Percentiles rank a stretch among this genome's conserved stretches.
Evolutionary conservation across 495 filamentous ascomycete species (phyloP).

Genomic region (Glarea lozoyensis): DNA sequence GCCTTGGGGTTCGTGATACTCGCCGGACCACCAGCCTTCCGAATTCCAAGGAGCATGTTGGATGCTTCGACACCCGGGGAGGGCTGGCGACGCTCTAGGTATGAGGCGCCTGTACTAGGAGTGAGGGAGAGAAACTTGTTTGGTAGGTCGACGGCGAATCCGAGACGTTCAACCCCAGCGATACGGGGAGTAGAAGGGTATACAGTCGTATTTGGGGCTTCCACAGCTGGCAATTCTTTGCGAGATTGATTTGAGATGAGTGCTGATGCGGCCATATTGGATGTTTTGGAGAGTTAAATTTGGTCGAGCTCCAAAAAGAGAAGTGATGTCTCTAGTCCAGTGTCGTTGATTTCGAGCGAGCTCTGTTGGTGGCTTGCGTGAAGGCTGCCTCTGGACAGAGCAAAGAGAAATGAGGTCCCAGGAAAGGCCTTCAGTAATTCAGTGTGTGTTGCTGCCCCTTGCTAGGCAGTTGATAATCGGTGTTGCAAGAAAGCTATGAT

Average conservation of each 20-base stretch:
- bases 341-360: no score
- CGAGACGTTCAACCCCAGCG: slow-evolving; percentile 9
- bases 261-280: neutral
- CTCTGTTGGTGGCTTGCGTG: no score
- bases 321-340: no score
- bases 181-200: slow-evolving; percentile 3
- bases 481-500: no score
- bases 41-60: neutral
- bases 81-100: slow-evolving; percentile 8
- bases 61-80: neutral
- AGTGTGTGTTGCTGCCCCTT: no score
- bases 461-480: no score
- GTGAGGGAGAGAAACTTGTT: slow-evolving; percentile 19
- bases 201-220: neutral
- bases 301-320: neutral
- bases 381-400: no score
- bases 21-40: neutral
- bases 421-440: no score
- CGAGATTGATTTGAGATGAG: neutral
- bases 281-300: no score
- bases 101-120: slow-evolving; percentile 14
- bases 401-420: no score
- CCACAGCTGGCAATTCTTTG: neutral
- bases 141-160: slow-evolving; percentile 3
- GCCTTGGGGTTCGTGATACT: neutral